Base-by-base conservation (phyloP, 2,329 filamentous ascomycete species). In the Neofusicoccum cordaticola region DNA sequence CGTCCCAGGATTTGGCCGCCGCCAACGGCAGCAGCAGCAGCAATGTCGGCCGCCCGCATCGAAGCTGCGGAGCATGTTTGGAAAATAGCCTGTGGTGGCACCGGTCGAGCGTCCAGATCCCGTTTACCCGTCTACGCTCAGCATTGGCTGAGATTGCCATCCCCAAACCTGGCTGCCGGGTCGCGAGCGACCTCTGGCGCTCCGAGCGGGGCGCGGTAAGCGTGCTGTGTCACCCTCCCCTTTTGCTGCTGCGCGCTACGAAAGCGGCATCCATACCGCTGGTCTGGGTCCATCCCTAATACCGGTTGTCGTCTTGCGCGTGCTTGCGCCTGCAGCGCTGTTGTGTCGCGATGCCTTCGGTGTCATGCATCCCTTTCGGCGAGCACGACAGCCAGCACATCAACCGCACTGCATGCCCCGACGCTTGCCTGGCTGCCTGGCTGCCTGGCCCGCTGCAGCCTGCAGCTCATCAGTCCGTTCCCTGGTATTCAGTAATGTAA, bases 241-340 rank as follows among this genome's bases (percentile, higher is more conserved):
- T 17, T 45, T 19, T 37, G 22, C 53, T 58, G 53, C 39, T 34
- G 53, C 45, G 53, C 39, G 8, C 22, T 44, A 31, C 22, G 53
- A 58, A 19, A 45, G 39, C 53, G 53, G 41, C 41, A 60, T 60
- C 56, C 47, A 17, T 15, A 60, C 56, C 56, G 56, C 35, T 35
- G 31, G 12, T n/a, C 42, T 22, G 56, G 56, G 41, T 37, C 19
- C 42, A n/a, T 45, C 56, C 56, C 44, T 35, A 19, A 6, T 34
- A 60, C 56, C 56, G 42, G 42, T 60, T 45, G 56, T 47, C 56
- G 41, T 60, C 56, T 60, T 60, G 42, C 56, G 56, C 56, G 56
- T 57, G 51, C 51, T 35, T 53, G 51, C 51, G 51, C 17, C 15
- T 44, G 56, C 56, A 47, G 27, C 31, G 42, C 56, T 57, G 50